Evolutionary conservation across 108 stramenopile species (phyloP), one percentile per base, ranked within the genome.

Genomic region (Nitzschia sp.): DNA sequence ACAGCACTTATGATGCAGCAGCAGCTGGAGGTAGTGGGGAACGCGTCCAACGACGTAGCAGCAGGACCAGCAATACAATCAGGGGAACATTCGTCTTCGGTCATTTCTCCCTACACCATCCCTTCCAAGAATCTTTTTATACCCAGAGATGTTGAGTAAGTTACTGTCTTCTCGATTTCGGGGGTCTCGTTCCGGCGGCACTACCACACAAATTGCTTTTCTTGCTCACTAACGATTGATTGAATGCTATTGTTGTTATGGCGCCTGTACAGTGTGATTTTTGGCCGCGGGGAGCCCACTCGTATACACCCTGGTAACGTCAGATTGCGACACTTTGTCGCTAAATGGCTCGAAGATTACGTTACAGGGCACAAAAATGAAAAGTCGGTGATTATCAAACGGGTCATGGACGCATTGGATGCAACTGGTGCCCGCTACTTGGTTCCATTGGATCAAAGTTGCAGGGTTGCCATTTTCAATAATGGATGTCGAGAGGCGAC

Each of bases 201-300:
- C n/a, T n/a, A n/a, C n/a, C n/a, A n/a, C n/a, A n/a, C n/a, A n/a
- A n/a, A n/a, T n/a, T n/a, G n/a, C 38, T 42, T 42, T 13, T 6
- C 38, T 42, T 42, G 38, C 13, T 42, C 13, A 13, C 38, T 42
- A 42, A 9, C 13, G 38, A 42, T 42, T 42, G 38, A 42, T 42
- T 42, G 38, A 42, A 9, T 42, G 38, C 6, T 42, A 6, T 42
- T 13, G 13, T 13, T 13, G 13, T 9, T 42, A 9, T 13, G 13
- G 6, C 38, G 38, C 13, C 38, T 42, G 13, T 0, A 26, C 5
- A 62, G 61, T 62, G 61, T 62, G 9, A 62, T 62, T 21, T 62
- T 62, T 26, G 61, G 61, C 13, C 61, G 61, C 3, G 61, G 61
- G 1, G 61, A 62, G 23, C 61, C 61, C 9, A 62, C 61, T 15